These are phyloP conservation scores for Silene uniflora DNA, from an alignment of 148 eudicot genomes.

Conservation along the genomic window DNA sequence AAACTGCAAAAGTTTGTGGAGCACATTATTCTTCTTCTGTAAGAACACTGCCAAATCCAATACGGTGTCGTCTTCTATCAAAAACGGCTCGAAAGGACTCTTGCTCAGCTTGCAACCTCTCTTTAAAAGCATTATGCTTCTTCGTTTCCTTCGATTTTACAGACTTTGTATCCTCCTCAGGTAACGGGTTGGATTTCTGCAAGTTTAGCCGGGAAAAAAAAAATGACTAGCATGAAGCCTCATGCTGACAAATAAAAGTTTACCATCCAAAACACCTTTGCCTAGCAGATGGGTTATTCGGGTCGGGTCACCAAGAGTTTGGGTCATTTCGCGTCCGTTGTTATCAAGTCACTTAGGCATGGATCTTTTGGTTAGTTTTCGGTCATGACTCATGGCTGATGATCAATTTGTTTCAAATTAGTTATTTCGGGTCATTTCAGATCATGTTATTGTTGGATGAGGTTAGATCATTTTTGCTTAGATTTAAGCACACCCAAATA, in stretches of 20 bases:
- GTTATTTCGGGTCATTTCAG: neutral
- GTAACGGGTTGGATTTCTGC: slow-evolving; percentile 88
- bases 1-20: neutral
- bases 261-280: too few species aligned
- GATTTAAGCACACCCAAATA: neutral
- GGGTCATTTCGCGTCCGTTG: neutral
- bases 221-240: neutral
- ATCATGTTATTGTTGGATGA: neutral
- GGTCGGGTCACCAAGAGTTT: neutral
- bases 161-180: slow-evolving; percentile 37
- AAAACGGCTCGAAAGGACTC: slow-evolving; percentile 85
- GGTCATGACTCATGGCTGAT: too few species aligned
- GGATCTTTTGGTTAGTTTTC: neutral
- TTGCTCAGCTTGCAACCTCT: slow-evolving; percentile 73
- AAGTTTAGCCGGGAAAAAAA: neutral
- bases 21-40: slow-evolving; percentile 46
- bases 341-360: neutral
- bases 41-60: slow-evolving; percentile 53
- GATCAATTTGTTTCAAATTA: too few species aligned
- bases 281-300: neutral
- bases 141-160: slow-evolving; percentile 34
- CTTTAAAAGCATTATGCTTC: slow-evolving; percentile 56
- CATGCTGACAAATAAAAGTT: too few species aligned
- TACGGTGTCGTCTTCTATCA: slow-evolving; percentile 76
- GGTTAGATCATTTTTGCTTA: neutral